Evolutionary conservation across 495 filamentous ascomycete genomes (phyloP), one percentile per base, ranked within the genome.

Genomic region (Neohortaea acidophila): DNA sequence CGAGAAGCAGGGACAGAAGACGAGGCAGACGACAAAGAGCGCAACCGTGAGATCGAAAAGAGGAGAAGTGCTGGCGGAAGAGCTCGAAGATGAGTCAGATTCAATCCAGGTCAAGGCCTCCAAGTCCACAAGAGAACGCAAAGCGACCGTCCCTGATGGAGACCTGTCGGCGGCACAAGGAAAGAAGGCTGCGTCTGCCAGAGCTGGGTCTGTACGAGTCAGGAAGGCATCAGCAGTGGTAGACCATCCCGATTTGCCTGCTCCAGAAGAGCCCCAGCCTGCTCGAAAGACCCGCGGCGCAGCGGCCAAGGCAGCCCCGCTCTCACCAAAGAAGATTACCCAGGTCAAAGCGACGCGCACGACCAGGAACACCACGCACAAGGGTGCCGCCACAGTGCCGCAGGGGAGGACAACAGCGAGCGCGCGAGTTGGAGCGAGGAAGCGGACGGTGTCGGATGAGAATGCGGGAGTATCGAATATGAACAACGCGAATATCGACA

Each of bases 241-340:
- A 3, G 43, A 36, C 1, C 11, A 41, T 13, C 25, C 27, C 18
- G 20, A 6, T 17, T 10, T 21, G 13, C 6, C 40, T 19, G 26
- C 33, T 17, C 15, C 40, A 3, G 21, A 19, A 19, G 20, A 33
- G 29, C 19, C 19, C n/a, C 23, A 41, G 18, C 19, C n/a, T 9
- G 33, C 41, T 13, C 25, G 41, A 21, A 3, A 21, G 10, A 44
- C 41, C 8, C 35, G 41, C 23, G 35, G 25, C 8, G 33, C 36
- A 15, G 33, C 40, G 17, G 19, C 40, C n/a, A 47, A 35, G 13
- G 29, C 45, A 12, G 21, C 17, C 12, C 45, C 47, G 9, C 24
- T 50, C 14, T 45, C 41, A n/a, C 47, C 47, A 7, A 50, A 50
- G 34, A 50, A 50, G 42, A 38, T 50, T 33, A 45, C 47, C 10